Conservation (phyloP, 257 asterid species). For the Nemophila menziesii region DNA sequence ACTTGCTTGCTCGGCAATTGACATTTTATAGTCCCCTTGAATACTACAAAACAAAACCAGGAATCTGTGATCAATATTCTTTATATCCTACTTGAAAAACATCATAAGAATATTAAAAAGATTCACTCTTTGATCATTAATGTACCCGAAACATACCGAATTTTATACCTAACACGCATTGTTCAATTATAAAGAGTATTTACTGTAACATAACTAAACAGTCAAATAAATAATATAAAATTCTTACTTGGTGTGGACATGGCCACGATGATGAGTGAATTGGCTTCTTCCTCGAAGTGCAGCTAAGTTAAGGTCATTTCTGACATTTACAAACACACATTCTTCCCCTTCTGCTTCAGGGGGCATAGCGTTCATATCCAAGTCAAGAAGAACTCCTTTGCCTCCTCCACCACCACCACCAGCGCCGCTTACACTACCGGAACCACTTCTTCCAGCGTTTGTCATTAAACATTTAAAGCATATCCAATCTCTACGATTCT, state of each 20-base stretch:
- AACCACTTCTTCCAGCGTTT: conserved; percentile 5
- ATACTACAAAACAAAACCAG: conserved; percentile 33
- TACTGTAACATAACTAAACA: background rate
- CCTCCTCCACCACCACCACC: conserved; percentile 16
- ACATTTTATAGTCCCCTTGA: conserved; percentile 26
- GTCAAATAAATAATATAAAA: conserved; percentile 16
- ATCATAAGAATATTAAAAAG: background rate
- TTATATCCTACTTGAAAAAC: conserved; percentile 4
- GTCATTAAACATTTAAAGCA: conserved; percentile 57
- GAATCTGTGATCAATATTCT: conserved; percentile 3
- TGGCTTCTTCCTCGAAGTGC: conserved; percentile 4
- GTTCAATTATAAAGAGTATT: conserved; percentile 3
- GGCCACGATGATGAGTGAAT: too few relatives aligned
- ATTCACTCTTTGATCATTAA: background rate
- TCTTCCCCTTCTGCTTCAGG: conserved; percentile 51
- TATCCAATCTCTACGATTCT: conserved; percentile 31
- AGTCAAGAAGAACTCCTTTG: conserved; percentile 25
- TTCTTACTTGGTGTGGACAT: conserved; percentile 41
- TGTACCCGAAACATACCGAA: background rate
- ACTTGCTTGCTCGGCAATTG: conserved; percentile 26
- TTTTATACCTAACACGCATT: conserved; percentile 4
- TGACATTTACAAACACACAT: conserved; percentile 11
- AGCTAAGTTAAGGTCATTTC: conserved; percentile 10
- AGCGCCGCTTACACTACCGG: background rate
- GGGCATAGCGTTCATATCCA: conserved; percentile 59